Base-by-base conservation (phyloP, 768 basidiomycete species). In the Pleurotus salmoneostramineus region DNA sequence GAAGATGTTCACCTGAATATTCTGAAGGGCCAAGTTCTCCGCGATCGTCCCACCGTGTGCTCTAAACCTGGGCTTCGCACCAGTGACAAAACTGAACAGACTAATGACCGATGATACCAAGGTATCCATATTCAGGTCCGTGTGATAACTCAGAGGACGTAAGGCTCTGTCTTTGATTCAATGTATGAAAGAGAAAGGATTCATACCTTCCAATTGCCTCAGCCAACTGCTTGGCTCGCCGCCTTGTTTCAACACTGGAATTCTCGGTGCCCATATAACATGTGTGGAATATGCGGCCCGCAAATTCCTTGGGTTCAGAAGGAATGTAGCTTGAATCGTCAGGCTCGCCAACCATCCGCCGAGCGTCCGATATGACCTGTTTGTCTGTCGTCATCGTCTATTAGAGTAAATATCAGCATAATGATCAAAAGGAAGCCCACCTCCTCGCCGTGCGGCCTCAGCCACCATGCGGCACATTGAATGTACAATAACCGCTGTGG, bases 211-310 rank as follows among this genome's bases (percentile, higher is more conserved):
- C 96, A 56, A 99, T 95, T 0, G 93, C 89, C 40, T 86, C 80
- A 5, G 91, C 84, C 3, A 99, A 82, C 45, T 89, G 85, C 69
- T 92, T 95, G 1, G 97, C 97, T 35, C 97, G 79, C 60, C 79
- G 74, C 8, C 93, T 77, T 5, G 97, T 98, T 64, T 97, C 97
- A 0, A 70, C 70, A 59, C 88, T 93, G 5, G 96, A 98, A 69
- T 98, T 95, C 70, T 95, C 92, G 0, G 97, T 99, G 4, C 96
- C 96, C 97, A 99, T 98, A 72, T 96, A 99, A 71, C 94, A 97
- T 0, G 95, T 96, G 70, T 98, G 95, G 77, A 99, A 96, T 56
- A 98, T 87, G 27, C 93, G 80, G 55, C 77, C 79, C 31, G 85
- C 84, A 64, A 98, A 94, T 67, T 98, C 97, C 47, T 79, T 83